Base-by-base conservation (phyloP, 2,329 filamentous ascomycete genomes). In the Clonostachys chloroleuca region DNA sequence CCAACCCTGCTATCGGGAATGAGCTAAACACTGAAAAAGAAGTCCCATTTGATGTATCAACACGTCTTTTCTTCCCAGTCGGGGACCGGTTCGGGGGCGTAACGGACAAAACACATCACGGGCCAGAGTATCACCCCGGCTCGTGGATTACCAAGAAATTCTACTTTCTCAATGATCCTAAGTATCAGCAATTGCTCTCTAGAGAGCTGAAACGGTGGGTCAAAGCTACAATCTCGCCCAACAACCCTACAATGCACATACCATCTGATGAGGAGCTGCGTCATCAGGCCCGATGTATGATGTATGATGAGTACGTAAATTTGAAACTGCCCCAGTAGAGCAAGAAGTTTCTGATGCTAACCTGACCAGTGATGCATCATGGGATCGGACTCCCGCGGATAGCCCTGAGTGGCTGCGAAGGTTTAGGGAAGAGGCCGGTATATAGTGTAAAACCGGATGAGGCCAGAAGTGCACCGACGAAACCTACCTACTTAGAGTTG, bases 361-460 rank as follows among this genome's bases (percentile, higher is more conserved):
- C 4, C 4, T 30, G 24, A n/a, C 1, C 42, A 81, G 78, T 48
- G 81, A 84, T 48, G 80, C 84, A 54, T 77, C 78, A 3, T 83
- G 80, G 77, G 83, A 84, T 57, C 76, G 81, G 54, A 84, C 81
- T 0, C 77, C 78, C 1, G 80, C 80, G 30, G 81, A 84, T 56
- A 84, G 84, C 52, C 72, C 69, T 1, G 80, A 84, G 60, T 85
- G 81, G 81, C 69, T 85, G 12, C 69, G 74, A 48, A 73, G 80
- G 41, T 84, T 85, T 66, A 84, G 84, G 60, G 73, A 78, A 12
- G 73, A 80, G 42, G 70, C 67, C 1, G 78, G 78, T 16, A 74
- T 84, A 30, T 30, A 30, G 24, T 30, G 24, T 30, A 30, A 10
- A 30, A 30, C 8, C 10, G 8, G 24, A 30, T 30, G 24, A 30